Percentiles rank a stretch among this genome's conserved stretches.
These are phyloP conservation scores for Biscutella laevigata DNA, from an alignment of 441 rosid genomes.

Conservation along the genomic window DNA sequence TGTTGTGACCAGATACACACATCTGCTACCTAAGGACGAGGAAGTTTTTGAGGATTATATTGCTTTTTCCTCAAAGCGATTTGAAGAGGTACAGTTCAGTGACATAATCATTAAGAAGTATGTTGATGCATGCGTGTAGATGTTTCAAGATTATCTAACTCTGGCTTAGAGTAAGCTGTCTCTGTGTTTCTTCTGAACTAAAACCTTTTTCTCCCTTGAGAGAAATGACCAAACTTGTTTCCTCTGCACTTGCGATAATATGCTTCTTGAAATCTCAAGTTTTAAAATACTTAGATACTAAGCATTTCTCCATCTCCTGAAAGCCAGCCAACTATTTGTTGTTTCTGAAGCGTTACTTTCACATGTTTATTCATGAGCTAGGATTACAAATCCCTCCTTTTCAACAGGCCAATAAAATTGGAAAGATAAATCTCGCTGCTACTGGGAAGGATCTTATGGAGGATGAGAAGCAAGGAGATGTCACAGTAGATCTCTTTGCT, in stretches of 20 bases:
- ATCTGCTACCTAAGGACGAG: conserved; percentile 90
- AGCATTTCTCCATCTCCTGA: not conserved
- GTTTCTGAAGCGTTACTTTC: conserved; percentile 11
- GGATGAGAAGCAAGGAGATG: conserved; percentile 97
- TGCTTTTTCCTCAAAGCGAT: conserved; percentile 58
- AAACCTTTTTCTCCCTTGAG: not conserved
- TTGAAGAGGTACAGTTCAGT: conserved; percentile 70
- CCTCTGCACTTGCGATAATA: conserved; percentile 3
- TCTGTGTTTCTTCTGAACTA: not conserved
- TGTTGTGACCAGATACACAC: conserved; percentile 60
- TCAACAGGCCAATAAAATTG: conserved; percentile 93
- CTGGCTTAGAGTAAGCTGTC: conserved; percentile 6
- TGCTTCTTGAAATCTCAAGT: not conserved
- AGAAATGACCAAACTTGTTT: conserved; percentile 12
- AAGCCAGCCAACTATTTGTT: conserved; percentile 11
- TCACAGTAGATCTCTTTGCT: conserved; percentile 81
- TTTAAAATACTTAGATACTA: not conserved
- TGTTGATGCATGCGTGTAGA: conserved; percentile 9
- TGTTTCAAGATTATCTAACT: conserved; percentile 5
- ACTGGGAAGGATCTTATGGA: conserved; percentile 99
- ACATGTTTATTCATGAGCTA: not conserved
- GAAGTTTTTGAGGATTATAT: conserved; percentile 84
- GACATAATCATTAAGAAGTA: not conserved
- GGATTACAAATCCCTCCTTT: conserved; percentile 4
- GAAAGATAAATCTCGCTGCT: conserved; percentile 98